phyloP scores from a whole-genome alignment of 2,329 filamentous ascomycete genomes.

The Xylariaceae sp. region DNA sequence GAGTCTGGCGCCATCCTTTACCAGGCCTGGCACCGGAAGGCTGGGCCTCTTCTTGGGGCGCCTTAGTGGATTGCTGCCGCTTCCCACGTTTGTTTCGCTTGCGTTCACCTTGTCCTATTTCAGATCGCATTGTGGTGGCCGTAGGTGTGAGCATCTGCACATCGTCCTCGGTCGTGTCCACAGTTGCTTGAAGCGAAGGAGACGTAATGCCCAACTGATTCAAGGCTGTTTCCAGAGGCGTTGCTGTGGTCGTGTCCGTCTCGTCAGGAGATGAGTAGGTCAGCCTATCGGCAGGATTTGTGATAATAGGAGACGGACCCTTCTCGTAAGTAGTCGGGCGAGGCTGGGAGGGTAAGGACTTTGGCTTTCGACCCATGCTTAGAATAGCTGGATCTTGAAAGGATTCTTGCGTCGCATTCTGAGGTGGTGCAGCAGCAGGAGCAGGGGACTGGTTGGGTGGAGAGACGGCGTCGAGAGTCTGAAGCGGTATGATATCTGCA shows the following conservation, averaged over 20 bases:
- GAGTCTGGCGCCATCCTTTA: conserved; percentile 59
- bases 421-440: conserved; percentile 20
- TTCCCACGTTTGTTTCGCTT: conserved; percentile 25
- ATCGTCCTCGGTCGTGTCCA: conserved; percentile 24
- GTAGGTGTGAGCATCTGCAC: conserved; percentile 18
- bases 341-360: conserved; percentile 24
- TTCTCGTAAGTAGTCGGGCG: conserved; percentile 34
- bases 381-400: conserved; percentile 84
- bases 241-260: conserved; percentile 21
- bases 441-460: conserved; percentile 19
- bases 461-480: background rate
- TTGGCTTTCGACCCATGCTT: conserved; percentile 56
- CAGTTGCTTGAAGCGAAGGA: conserved; percentile 9
- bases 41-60: conserved; percentile 15
- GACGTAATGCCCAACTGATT: conserved; percentile 19
- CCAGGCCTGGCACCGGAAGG: conserved; percentile 32
- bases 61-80: conserved; percentile 16
- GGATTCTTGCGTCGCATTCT: conserved; percentile 33
- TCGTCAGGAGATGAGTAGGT: conserved; percentile 26
- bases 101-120: conserved; percentile 17
- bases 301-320: conserved; percentile 26
- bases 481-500: conserved; percentile 24
- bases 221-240: conserved; percentile 5
- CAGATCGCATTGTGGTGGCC: conserved; percentile 10
- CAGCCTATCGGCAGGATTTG: conserved; percentile 24